Conservation (phyloP, 352 stramenopile species). For the Elongisporangium prolatum region DNA sequence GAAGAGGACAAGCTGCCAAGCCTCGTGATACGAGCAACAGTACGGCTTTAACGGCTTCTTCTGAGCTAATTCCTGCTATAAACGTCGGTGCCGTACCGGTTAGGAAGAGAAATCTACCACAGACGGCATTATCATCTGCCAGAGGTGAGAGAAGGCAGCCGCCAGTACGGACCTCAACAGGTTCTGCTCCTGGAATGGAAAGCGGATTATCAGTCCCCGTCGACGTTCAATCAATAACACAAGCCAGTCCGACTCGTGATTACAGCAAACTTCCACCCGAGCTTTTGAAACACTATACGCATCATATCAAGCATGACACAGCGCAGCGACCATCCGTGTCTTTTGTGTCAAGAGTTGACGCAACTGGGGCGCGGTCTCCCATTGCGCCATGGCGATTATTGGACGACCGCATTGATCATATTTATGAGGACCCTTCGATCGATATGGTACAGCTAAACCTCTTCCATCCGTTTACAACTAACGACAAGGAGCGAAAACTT, state of each 20-base stretch:
- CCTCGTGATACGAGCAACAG: not conserved
- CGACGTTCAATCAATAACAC: not conserved
- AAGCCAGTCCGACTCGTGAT: not conserved
- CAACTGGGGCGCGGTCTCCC: not conserved
- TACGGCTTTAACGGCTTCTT: not conserved
- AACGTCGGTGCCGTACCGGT: not conserved
- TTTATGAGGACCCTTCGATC: conserved; percentile 51
- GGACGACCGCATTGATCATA: conserved; percentile 48
- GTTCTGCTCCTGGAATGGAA: not conserved
- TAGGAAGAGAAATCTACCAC: not conserved
- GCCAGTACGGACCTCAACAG: not conserved
- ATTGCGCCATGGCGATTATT: conserved; percentile 27
- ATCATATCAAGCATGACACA: not conserved
- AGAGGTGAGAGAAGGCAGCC: not conserved
- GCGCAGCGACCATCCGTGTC: not conserved
- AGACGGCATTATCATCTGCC: not conserved
- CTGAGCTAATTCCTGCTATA: no score
- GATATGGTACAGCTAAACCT: conserved; percentile 44
- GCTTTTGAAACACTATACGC: not conserved
- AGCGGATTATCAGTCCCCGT: not conserved
- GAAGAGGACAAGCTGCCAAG: not conserved
- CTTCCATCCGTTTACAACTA: conserved; percentile 18
- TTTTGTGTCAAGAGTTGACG: not conserved
- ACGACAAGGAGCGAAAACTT: conserved; percentile 32
- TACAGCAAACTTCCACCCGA: conserved; percentile 1